These are phyloP conservation scores for Hanseniaspora singularis DNA, from an alignment of 805 yeast species.

Conservation along the genomic window DNA sequence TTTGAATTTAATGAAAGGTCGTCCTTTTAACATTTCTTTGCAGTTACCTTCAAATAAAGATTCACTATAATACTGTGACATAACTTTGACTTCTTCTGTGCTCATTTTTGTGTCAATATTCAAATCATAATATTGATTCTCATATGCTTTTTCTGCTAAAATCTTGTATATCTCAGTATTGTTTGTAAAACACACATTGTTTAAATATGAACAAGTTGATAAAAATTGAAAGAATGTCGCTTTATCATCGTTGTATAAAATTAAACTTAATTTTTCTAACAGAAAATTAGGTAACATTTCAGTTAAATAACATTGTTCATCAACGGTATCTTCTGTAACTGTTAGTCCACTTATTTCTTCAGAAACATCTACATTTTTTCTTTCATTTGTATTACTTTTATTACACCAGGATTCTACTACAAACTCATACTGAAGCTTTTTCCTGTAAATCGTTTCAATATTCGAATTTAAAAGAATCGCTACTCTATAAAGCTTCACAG, in stretches of 20 bases:
- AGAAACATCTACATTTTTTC: too few species aligned
- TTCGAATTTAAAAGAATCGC: slow-evolving; percentile 47
- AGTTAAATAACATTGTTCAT: too few species aligned
- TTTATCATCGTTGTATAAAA: slow-evolving; percentile 38
- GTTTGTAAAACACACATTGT: slow-evolving; percentile 43
- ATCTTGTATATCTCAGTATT: slow-evolving; percentile 39
- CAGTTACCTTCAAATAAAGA: slow-evolving; percentile 32
- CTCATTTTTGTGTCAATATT: background rate
- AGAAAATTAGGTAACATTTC: slow-evolving; percentile 47
- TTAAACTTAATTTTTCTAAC: slow-evolving; percentile 38
- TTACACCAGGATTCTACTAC: slow-evolving; percentile 25
- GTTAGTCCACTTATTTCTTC: too few species aligned
- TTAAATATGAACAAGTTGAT: slow-evolving; percentile 44
- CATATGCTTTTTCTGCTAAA: slow-evolving; percentile 39
- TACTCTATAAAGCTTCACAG: slow-evolving; percentile 55
- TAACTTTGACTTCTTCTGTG: slow-evolving; percentile 11
- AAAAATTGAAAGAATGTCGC: slow-evolving; percentile 57
- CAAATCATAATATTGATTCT: slow-evolving; percentile 8
- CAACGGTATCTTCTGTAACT: too few species aligned
- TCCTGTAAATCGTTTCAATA: slow-evolving; percentile 60
- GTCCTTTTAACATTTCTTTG: slow-evolving; percentile 31
- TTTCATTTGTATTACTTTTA: too few species aligned
- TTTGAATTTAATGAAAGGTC: slow-evolving; percentile 69
- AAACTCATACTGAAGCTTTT: slow-evolving; percentile 37
- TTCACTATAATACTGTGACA: slow-evolving; percentile 30